A percentile compares a stretch with the other conserved stretches of the same genome.
phyloP scores from a whole-genome alignment of 768 basidiomycete species.

The Amyloporia xantha region DNA sequence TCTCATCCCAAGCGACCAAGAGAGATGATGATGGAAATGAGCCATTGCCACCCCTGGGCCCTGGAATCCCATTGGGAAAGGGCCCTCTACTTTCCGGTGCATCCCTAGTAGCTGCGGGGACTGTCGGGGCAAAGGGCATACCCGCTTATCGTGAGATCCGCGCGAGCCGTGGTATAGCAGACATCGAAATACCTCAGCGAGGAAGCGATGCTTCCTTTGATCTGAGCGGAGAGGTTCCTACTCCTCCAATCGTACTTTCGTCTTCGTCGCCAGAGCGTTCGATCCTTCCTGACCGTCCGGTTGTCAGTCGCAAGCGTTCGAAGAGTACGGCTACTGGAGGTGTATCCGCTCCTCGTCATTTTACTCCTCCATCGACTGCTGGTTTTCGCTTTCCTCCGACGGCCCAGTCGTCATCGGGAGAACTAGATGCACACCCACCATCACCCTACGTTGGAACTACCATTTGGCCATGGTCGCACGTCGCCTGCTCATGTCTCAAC shows the following conservation, averaged over 20 bases:
- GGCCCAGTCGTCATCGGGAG: constrained; percentile 6
- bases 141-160: constrained; percentile 25
- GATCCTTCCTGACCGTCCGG: constrained; percentile 20
- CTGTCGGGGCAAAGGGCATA: background rate
- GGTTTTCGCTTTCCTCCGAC: constrained; percentile 33
- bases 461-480: constrained; percentile 16
- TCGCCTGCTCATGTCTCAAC: constrained; percentile 29
- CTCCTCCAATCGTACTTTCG: constrained; percentile 21
- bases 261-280: constrained; percentile 22
- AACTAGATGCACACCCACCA: background rate
- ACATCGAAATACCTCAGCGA: constrained; percentile 33
- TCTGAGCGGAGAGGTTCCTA: constrained; percentile 11
- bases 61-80: constrained; percentile 18
- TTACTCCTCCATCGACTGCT: constrained; percentile 19
- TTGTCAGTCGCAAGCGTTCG: constrained; percentile 35
- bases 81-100: constrained; percentile 3
- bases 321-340: constrained; percentile 32
- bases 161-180: constrained; percentile 27
- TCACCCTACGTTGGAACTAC: constrained; percentile 13
- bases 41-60: constrained; percentile 19
- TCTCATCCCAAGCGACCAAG: constrained; percentile 19
- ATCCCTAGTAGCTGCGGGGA: background rate
- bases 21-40: constrained; percentile 18
- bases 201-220: constrained; percentile 12
- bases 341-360: constrained; percentile 24